These are phyloP conservation scores for Sordariomycetes sp. DNA, from an alignment of 2,329 filamentous ascomycete species.

Conservation along the genomic window DNA sequence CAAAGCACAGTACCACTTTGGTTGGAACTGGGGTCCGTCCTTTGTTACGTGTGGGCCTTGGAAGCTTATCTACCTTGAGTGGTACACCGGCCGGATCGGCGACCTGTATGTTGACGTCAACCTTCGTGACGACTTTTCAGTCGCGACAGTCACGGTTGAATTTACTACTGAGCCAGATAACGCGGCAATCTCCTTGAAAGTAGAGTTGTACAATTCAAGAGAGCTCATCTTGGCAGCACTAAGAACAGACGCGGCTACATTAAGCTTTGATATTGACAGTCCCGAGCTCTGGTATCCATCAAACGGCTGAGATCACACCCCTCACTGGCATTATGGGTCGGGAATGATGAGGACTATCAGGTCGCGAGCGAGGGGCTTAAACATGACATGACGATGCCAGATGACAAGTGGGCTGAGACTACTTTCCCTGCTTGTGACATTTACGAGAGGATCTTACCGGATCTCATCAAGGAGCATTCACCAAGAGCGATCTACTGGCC, in stretches of 20 bases:
- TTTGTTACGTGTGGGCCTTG: constrained; percentile 59
- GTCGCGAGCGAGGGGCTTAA: constrained; percentile 55
- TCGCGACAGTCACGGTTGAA: constrained; percentile 36
- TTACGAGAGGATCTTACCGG: constrained; percentile 61
- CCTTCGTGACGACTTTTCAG: constrained; percentile 43
- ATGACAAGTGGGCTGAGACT: constrained; percentile 69
- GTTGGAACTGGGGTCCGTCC: constrained; percentile 62
- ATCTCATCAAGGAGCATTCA: constrained; percentile 44
- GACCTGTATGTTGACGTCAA: constrained; percentile 52
- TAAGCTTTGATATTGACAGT: constrained; percentile 40
- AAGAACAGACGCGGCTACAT: constrained; percentile 24
- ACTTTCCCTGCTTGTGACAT: constrained; percentile 65
- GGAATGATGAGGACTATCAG: constrained; percentile 75
- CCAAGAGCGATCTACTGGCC: constrained; percentile 57
- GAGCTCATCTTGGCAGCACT: constrained; percentile 33
- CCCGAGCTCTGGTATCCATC: constrained; percentile 64
- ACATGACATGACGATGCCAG: constrained; percentile 65
- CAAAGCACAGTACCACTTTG: constrained; percentile 62
- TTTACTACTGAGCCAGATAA: constrained; percentile 38
- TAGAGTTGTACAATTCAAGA: constrained; percentile 31
- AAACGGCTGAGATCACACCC: constrained; percentile 44
- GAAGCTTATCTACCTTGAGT: constrained; percentile 59
- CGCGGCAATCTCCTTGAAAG: constrained; percentile 39
- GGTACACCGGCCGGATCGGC: constrained; percentile 50
- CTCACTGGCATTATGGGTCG: constrained; percentile 62